Conservation (phyloP, 768 basidiomycete genomes). For the Amanita subjunquillea region DNA sequence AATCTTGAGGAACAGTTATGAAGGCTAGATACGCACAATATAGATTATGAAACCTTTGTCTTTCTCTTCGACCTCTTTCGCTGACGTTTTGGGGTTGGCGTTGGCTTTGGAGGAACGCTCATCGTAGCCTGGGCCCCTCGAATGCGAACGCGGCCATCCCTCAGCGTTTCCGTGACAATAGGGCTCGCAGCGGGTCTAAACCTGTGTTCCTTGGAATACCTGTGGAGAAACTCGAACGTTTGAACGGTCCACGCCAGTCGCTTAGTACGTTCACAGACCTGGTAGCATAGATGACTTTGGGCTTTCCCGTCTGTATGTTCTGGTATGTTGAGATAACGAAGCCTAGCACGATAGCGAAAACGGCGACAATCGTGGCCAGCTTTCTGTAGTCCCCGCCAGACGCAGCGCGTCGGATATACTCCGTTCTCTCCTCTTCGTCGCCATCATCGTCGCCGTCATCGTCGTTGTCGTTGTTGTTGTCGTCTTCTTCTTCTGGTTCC, state of each 20-base stretch:
- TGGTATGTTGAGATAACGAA: slow-evolving; percentile 3
- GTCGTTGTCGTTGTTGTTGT: neutral
- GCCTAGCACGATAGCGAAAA: slow-evolving; percentile 1
- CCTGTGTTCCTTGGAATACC: slow-evolving; percentile 77
- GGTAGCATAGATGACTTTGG: slow-evolving; percentile 1
- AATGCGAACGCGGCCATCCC: slow-evolving; percentile 57
- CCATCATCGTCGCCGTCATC: too few species aligned
- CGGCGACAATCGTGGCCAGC: neutral
- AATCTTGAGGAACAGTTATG: too few species aligned
- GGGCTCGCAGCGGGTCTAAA: slow-evolving; percentile 82
- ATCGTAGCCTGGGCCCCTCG: slow-evolving; percentile 53
- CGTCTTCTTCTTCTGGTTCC: neutral
- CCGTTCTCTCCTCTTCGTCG: neutral
- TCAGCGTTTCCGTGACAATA: slow-evolving; percentile 64
- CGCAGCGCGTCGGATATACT: neutral
- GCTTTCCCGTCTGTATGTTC: neutral
- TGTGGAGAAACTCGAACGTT: slow-evolving; percentile 14
- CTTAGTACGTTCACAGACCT: neutral
- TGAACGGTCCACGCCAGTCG: too few species aligned
- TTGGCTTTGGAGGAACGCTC: slow-evolving; percentile 11
- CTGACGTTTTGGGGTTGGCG: slow-evolving; percentile 13
- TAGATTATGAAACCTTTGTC: neutral
- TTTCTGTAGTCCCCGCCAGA: neutral
- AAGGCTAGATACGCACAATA: too few species aligned
- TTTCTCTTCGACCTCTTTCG: slow-evolving; percentile 5